phyloP scores from a whole-genome alignment of 2,329 filamentous ascomycete species.

The Ophiosphaerella narmari region DNA sequence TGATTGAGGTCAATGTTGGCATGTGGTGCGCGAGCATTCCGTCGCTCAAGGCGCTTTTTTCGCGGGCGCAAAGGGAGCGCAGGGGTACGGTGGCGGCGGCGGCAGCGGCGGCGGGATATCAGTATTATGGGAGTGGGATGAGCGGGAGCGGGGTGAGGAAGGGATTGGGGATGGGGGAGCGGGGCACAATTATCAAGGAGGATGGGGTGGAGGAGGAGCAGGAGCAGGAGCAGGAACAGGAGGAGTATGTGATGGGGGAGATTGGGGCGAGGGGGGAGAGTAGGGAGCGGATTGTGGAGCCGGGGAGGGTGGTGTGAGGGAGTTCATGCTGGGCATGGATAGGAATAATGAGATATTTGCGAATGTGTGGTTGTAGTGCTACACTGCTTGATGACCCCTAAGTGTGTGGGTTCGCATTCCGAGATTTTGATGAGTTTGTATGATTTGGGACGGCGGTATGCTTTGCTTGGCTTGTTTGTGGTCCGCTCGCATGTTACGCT shows the following conservation, averaged over 20 bases:
- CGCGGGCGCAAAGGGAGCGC: conserved; percentile 10
- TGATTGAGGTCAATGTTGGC: conserved; percentile 84
- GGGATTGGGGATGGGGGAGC: background rate
- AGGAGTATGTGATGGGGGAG: conserved; percentile 1
- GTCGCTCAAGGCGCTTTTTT: conserved; percentile 74
- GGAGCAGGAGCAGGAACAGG: background rate
- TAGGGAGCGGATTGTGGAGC: background rate
- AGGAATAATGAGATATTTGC: too few species aligned
- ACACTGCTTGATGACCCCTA: too few species aligned
- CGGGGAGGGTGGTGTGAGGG: too few species aligned
- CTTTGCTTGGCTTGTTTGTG: too few species aligned
- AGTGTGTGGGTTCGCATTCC: too few species aligned
- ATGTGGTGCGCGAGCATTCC: conserved; percentile 89
- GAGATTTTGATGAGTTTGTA: too few species aligned
- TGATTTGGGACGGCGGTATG: too few species aligned
- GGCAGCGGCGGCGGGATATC: conserved; percentile 14
- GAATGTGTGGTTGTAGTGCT: too few species aligned
- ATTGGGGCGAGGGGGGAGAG: background rate
- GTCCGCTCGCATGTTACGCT: too few species aligned
- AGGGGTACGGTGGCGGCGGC: background rate
- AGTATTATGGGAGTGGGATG: conserved; percentile 25
- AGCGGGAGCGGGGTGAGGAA: conserved; percentile 17
- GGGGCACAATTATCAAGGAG: conserved; percentile 1
- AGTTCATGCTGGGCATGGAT: too few species aligned
- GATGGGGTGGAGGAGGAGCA: too few species aligned